Conservation (phyloP, 768 basidiomycete species). For the Amanita pallidorosea region DNA sequence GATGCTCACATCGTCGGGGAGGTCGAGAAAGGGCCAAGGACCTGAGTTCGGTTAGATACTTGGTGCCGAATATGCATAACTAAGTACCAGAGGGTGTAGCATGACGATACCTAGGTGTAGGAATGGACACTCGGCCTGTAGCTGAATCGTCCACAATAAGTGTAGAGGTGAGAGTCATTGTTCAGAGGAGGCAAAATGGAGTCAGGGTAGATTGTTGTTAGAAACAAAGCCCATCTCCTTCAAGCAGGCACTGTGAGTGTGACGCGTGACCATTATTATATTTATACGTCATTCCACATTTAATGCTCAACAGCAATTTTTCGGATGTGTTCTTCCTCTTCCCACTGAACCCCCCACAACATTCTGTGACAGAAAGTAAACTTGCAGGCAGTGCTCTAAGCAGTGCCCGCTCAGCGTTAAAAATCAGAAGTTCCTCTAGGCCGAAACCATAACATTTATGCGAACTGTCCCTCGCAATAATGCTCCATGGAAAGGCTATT, state of each 20-base stretch:
- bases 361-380: no score
- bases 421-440: no score
- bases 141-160: background rate
- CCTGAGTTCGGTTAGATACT: background rate
- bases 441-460: background rate
- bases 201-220: no score
- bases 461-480: conserved; percentile 11
- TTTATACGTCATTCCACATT: no score
- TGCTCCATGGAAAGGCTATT: conserved; percentile 35
- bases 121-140: background rate
- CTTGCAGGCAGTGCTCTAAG: no score
- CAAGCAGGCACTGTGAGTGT: no score
- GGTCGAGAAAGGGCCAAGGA: conserved; percentile 6
- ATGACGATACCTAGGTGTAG: conserved; percentile 4
- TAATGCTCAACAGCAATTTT: no score
- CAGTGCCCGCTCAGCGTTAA: background rate
- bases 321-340: no score
- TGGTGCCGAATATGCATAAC: background rate
- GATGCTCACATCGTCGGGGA: background rate
- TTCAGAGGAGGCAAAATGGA: no score
- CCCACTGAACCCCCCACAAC: no score
- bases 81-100: conserved; percentile 4
- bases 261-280: no score
- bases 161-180: background rate
- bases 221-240: no score